A percentile compares a stretch with the other conserved stretches of the same genome.
Evolutionary conservation across 257 asterid species (phyloP).

Genomic region (Verbena officinalis): DNA sequence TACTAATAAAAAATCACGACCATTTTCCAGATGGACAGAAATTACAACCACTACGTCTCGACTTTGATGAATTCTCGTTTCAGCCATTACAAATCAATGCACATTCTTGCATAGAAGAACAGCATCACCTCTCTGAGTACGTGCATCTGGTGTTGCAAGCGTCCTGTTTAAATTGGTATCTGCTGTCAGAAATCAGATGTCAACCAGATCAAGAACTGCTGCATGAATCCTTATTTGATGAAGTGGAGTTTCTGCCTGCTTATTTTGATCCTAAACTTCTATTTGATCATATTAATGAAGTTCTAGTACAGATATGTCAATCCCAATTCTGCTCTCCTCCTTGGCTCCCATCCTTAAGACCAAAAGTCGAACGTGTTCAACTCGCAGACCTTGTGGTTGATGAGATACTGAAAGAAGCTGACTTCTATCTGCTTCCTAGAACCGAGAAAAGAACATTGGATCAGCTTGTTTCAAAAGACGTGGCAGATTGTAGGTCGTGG

Average conservation of each 20-base stretch:
- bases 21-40: constrained; percentile 40
- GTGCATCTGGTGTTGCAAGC: constrained; percentile 57
- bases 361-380: constrained; percentile 35
- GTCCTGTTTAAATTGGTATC: constrained; percentile 53
- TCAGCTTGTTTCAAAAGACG: constrained; percentile 48
- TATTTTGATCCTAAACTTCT: constrained; percentile 61
- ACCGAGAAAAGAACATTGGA: constrained; percentile 47
- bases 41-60: constrained; percentile 53
- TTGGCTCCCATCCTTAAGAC: constrained; percentile 44
- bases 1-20: constrained; percentile 19
- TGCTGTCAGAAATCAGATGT: constrained; percentile 36
- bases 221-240: constrained; percentile 45
- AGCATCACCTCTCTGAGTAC: constrained; percentile 45
- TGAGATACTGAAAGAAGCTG: constrained; percentile 60
- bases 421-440: constrained; percentile 43
- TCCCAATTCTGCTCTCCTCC: constrained; percentile 42
- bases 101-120: constrained; percentile 36
- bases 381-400: constrained; percentile 49
- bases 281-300: constrained; percentile 71
- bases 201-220: constrained; percentile 44
- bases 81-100: constrained; percentile 30
- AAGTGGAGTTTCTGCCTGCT: constrained; percentile 39
- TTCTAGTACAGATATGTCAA: constrained; percentile 42
- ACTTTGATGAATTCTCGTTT: constrained; percentile 53
- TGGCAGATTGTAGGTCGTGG: constrained; percentile 56